Evolutionary conservation across 2,329 filamentous ascomycete species (phyloP), one percentile per base, ranked within the genome.

Genomic region (Pseudocercospora eumusae): DNA sequence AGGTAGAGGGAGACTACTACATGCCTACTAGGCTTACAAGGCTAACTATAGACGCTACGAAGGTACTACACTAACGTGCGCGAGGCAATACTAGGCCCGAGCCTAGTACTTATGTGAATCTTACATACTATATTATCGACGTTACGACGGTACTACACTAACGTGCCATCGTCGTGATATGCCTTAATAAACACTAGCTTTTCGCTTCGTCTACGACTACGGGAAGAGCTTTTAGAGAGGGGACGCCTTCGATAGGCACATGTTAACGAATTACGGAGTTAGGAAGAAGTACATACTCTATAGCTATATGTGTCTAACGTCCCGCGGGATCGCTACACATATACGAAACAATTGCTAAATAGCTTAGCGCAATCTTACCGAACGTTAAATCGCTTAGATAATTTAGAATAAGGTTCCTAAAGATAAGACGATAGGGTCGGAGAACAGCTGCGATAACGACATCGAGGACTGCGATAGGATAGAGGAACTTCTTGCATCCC

Each of bases 31-130:
- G 40, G 13, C 40, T 44, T 44, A 44, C n/a, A 44, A 44, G 40
- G 40, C 40, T 44, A 44, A 44, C 18, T 44, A 44, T 44, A 2
- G 8, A 44, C 8, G 8, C 18, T 44, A 44, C 8, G 8, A 44
- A 44, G 40, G 8, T 44, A 44, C 27, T 28, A 44, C n/a, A 44
- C 40, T 44, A 44, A 44, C 8, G 8, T 44, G n/a, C n/a, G n/a
- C n/a, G n/a, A 44, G 18, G 40, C n/a, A 44, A 20, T 44, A 44
- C 40, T 44, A 44, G 40, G 40, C 40, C 40, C 9, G 9, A 44
- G 40, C 40, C 40, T 44, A 44, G 40, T 44, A 44, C 40, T 44
- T 44, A 44, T 44, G n/a, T 44, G n/a, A 44, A 44, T 44, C 40
- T 44, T 44, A 44, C n/a, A 44, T 44, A 44, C 40, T 44, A 44